Conservation (phyloP, 129 eudicot genomes). For the Helianthus annuus region HanXRQr2.0-SUNRISE NC_035442.2:154784665-154785164, state of each 20-base stretch:
- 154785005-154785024: conserved; percentile 94
- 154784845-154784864: conserved; percentile 81
- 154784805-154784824: conserved; percentile 78
- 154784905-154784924: conserved; percentile 46
- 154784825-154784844: conserved; percentile 95
- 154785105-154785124: conserved; percentile 83
- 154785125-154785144: conserved; percentile 65
- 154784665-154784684: conserved; percentile 88
- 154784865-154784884: conserved; percentile 49
- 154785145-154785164: conserved; percentile 56
- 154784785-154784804: conserved; percentile 92
- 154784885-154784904: conserved; percentile 77
- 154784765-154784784: conserved; percentile 11
- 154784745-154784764: not conserved
- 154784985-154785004: conserved; percentile 11
- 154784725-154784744: not conserved
- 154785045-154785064: conserved; percentile 69
- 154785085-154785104: conserved; percentile 87
- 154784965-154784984: conserved; percentile 7
- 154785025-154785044: conserved; percentile 93
- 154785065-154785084: conserved; percentile 87
- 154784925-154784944: not conserved
- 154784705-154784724: conserved; percentile 77
- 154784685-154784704: conserved; percentile 93
- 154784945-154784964: not conserved